phyloP scores from a whole-genome alignment of 139 green algal genomes.

The Parachlorella kessleri region DNA sequence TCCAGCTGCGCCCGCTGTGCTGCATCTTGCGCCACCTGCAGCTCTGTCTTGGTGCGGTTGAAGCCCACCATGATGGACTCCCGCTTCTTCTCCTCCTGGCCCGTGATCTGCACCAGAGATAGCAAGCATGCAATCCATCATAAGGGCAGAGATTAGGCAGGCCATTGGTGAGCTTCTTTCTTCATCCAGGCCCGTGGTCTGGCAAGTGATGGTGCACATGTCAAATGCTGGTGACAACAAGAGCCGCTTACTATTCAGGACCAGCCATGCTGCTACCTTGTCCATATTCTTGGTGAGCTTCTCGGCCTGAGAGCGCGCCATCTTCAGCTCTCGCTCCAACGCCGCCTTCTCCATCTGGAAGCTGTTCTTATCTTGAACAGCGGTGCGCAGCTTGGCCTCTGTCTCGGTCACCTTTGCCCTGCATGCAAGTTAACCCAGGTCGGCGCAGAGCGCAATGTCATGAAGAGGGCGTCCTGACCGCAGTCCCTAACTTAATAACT shows the following conservation, averaged over 20 bases:
- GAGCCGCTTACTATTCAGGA: no score
- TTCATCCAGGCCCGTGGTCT: no score
- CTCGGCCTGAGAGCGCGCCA: constrained; percentile 52
- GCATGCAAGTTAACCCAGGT: constrained; percentile 4
- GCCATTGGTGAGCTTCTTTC: no score
- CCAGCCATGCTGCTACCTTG: no score
- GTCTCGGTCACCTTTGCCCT: constrained; percentile 60
- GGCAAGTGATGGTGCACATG: no score
- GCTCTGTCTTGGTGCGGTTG: constrained; percentile 65
- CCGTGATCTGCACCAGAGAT: constrained; percentile 25
- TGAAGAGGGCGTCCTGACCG: no score
- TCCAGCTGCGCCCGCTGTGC: constrained; percentile 47
- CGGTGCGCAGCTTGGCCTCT: constrained; percentile 71
- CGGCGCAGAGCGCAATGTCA: no score
- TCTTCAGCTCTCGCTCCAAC: constrained; percentile 85
- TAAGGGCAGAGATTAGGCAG: no score
- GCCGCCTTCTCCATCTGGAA: constrained; percentile 68
- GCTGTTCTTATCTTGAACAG: constrained; percentile 61
- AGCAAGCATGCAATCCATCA: no score
- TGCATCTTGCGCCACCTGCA: constrained; percentile 60
- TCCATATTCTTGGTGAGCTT: constrained; percentile 62
- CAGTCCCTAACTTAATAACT: no score
- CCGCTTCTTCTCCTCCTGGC: constrained; percentile 70
- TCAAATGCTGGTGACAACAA: no score
- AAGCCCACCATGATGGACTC: constrained; percentile 81